Evolutionary conservation across 306 rosid genomes (phyloP).

Genomic region (Adenanthera pavonina): DNA sequence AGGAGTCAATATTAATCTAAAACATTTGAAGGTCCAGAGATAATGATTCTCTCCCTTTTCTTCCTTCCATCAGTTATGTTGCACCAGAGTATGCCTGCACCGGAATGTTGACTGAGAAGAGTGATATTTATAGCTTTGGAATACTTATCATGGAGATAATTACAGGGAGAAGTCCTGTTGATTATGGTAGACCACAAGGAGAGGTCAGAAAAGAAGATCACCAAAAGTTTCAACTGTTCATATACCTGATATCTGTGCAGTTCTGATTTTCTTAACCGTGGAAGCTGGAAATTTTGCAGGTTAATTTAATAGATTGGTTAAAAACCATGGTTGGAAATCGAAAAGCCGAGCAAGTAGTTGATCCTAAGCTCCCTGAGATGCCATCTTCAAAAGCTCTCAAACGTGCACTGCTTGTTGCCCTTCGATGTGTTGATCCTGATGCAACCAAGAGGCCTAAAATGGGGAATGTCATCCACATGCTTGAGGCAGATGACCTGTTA

Average conservation of each 20-base stretch:
- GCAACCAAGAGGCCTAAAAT: constrained; percentile 95
- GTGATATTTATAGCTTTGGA: constrained; percentile 94
- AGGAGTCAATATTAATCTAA: neutral
- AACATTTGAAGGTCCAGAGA: constrained; percentile 15
- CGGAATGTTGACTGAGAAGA: constrained; percentile 95
- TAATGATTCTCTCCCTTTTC: constrained; percentile 35
- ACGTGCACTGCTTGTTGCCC: constrained; percentile 84
- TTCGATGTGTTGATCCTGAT: constrained; percentile 93
- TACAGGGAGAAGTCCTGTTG: constrained; percentile 93
- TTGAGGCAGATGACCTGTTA: constrained; percentile 85
- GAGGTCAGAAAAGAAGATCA: constrained; percentile 63
- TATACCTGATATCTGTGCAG: neutral
- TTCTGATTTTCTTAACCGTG: constrained; percentile 34
- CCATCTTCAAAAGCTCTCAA: constrained; percentile 93
- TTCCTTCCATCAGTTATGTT: constrained; percentile 71
- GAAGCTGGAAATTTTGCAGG: constrained; percentile 50
- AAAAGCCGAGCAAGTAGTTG: constrained; percentile 83
- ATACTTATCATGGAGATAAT: constrained; percentile 91
- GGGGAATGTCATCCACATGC: constrained; percentile 99
- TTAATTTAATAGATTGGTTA: constrained; percentile 92
- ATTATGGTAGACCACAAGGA: constrained; percentile 84
- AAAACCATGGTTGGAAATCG: constrained; percentile 87
- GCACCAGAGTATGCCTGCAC: constrained; percentile 99
- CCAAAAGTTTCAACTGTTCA: neutral
- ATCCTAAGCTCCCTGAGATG: constrained; percentile 84